A percentile compares a stretch with the other conserved stretches of the same genome.
phyloP scores from a whole-genome alignment of 2,329 filamentous ascomycete species.

The Colletotrichum gloeosporioides region DNA sequence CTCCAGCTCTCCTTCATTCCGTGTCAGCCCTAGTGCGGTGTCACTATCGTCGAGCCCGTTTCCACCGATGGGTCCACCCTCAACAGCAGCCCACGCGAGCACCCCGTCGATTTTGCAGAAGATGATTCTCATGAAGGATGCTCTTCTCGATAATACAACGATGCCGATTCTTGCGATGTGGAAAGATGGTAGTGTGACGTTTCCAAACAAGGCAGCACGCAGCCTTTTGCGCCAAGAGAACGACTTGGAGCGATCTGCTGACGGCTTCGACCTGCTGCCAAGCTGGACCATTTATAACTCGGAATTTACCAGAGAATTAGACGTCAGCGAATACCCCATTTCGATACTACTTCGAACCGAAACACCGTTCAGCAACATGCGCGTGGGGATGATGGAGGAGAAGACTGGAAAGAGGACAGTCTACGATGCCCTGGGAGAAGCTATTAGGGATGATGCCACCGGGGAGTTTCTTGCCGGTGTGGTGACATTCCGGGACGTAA shows the following conservation, averaged over 20 bases:
- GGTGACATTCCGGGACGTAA: constrained; percentile 75
- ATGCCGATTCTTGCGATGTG: constrained; percentile 82
- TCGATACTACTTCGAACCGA: constrained; percentile 67
- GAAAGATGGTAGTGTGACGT: constrained; percentile 77
- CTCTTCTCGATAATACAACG: constrained; percentile 75
- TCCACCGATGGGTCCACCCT: constrained; percentile 70
- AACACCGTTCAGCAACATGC: constrained; percentile 60
- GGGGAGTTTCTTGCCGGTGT: constrained; percentile 78
- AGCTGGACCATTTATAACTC: constrained; percentile 69
- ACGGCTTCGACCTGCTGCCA: constrained; percentile 62
- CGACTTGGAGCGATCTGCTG: constrained; percentile 42
- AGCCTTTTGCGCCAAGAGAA: constrained; percentile 51
- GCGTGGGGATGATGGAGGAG: constrained; percentile 67
- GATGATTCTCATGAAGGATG: constrained; percentile 77
- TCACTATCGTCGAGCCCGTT: constrained; percentile 64
- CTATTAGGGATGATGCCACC: constrained; percentile 68
- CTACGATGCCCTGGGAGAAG: constrained; percentile 72
- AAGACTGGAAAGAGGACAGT: constrained; percentile 54
- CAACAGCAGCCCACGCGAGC: constrained; percentile 56
- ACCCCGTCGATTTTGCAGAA: constrained; percentile 75
- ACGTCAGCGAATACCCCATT: constrained; percentile 70
- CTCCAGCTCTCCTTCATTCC: constrained; percentile 51
- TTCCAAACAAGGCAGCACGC: constrained; percentile 72
- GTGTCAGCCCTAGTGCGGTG: constrained; percentile 55
- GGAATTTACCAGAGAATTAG: constrained; percentile 66